Conservation (phyloP, 306 rosid species). For the Lathyrus aphaca region DNA sequence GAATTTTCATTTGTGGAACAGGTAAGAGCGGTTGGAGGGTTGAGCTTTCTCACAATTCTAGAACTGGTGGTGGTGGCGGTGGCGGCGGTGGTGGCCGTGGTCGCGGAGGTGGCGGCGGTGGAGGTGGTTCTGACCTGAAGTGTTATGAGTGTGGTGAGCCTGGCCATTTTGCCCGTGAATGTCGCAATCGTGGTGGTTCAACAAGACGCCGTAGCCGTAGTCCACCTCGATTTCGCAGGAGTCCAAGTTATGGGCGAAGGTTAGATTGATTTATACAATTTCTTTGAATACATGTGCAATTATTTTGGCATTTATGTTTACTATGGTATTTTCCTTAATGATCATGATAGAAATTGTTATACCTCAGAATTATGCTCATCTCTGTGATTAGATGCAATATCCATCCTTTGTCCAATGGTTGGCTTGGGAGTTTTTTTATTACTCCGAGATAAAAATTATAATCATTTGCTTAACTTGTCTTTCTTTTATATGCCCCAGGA, state of each 20-base stretch:
- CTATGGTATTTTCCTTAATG: neutral
- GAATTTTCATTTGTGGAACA: constrained; percentile 42
- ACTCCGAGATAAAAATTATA: neutral
- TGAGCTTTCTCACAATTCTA: constrained; percentile 95
- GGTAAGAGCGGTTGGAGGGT: constrained; percentile 99
- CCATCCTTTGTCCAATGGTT: neutral
- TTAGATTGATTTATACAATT: constrained; percentile 32
- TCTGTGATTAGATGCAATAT: neutral
- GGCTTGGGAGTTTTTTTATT: neutral
- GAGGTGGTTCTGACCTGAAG: constrained; percentile 96
- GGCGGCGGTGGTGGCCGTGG: constrained; percentile 82
- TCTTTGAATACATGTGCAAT: neutral
- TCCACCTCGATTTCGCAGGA: constrained; percentile 88
- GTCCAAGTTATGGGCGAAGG: constrained; percentile 99
- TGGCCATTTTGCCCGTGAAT: constrained; percentile 98
- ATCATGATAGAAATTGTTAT: neutral
- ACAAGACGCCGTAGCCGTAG: constrained; percentile 95
- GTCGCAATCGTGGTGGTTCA: constrained; percentile 90
- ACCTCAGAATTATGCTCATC: neutral
- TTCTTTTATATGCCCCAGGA: constrained; percentile 53
- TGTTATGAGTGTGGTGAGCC: constrained; percentile 99
- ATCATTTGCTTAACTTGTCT: constrained; percentile 13
- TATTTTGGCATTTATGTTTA: neutral
- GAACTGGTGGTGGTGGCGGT: constrained; percentile 62
- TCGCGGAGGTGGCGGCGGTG: constrained; percentile 83